phyloP scores from a whole-genome alignment of 176 grass and related monocot genomes.

The Avena atlantica region DNA sequence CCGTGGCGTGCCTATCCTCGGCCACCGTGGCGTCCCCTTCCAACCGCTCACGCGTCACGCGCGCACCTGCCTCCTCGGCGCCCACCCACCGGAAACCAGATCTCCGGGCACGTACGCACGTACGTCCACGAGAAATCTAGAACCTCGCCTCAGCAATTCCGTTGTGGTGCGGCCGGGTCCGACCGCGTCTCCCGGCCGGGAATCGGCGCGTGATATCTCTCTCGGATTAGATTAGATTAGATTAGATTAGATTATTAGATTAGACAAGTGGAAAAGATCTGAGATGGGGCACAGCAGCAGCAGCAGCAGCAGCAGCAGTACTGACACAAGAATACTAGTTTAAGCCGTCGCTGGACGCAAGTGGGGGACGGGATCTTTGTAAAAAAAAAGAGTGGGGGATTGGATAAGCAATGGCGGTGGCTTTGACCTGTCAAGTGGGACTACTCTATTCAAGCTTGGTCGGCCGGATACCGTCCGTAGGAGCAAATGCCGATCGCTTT shows the following conservation, averaged over 20 bases:
- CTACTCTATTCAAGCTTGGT: neutral
- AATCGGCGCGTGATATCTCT: neutral
- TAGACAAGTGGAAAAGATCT: neutral
- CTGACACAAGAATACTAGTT: neutral
- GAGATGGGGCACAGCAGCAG: neutral
- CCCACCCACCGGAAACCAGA: neutral
- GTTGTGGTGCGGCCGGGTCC: neutral
- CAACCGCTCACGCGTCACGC: slow-evolving; percentile 1
- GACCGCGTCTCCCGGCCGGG: neutral
- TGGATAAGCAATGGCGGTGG: neutral
- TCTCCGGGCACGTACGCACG: neutral
- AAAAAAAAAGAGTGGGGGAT: neutral
- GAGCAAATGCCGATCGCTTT: neutral
- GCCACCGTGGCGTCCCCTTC: slow-evolving; percentile 17
- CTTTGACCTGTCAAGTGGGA: neutral
- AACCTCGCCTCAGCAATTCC: neutral
- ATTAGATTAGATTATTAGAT: neutral
- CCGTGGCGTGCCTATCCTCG: slow-evolving; percentile 40
- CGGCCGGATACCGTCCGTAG: neutral
- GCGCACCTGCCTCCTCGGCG: neutral
- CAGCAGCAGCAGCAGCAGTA: too few species aligned
- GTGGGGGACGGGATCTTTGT: neutral
- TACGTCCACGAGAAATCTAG: neutral
- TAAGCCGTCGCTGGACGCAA: neutral
- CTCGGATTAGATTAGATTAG: neutral